These are phyloP conservation scores for Boletellus deceptivus DNA, from an alignment of 1,284 basidiomycete genomes.

Conservation along the genomic window DNA sequence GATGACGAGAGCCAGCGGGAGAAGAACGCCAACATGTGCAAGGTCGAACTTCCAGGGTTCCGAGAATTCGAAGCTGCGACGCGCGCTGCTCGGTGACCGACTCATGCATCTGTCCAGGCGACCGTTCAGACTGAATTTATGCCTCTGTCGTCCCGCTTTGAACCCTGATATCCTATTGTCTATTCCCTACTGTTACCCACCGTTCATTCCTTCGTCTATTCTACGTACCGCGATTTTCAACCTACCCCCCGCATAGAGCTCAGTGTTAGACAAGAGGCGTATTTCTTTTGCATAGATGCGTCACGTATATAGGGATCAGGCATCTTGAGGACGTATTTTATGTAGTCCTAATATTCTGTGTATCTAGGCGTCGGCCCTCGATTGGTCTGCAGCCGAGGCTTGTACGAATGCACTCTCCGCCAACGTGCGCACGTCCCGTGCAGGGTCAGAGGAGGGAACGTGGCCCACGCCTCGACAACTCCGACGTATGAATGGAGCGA, in stretches of 20 bases:
- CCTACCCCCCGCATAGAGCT: conserved; percentile 22
- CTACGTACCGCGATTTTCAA: conserved; percentile 10
- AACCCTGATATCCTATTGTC: conserved; percentile 24
- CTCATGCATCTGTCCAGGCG: background rate
- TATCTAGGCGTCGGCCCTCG: conserved; percentile 25
- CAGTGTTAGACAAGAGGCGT: conserved; percentile 16
- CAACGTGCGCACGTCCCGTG: background rate
- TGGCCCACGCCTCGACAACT: conserved; percentile 8
- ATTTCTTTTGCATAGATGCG: conserved; percentile 29
- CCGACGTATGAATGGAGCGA: conserved; percentile 11
- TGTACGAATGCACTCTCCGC: conserved; percentile 23
- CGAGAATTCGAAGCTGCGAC: conserved; percentile 37
- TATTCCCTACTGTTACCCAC: conserved; percentile 4
- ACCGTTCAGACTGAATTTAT: conserved; percentile 2
- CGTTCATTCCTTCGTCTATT: conserved; percentile 3
- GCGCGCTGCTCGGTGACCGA: conserved; percentile 21
- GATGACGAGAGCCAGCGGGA: conserved; percentile 27
- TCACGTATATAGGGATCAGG: conserved; percentile 35
- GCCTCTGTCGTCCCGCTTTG: conserved; percentile 7
- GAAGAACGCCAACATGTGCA: conserved; percentile 8
- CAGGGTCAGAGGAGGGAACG: too few relatives aligned
- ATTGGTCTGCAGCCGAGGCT: conserved; percentile 1
- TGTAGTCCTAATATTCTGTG: conserved; percentile 35
- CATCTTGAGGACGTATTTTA: conserved; percentile 38
- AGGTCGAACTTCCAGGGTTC: conserved; percentile 35